Base-by-base conservation (phyloP, 192 early-diverging fungal genomes). In the Funneliformis mosseae region DNA sequence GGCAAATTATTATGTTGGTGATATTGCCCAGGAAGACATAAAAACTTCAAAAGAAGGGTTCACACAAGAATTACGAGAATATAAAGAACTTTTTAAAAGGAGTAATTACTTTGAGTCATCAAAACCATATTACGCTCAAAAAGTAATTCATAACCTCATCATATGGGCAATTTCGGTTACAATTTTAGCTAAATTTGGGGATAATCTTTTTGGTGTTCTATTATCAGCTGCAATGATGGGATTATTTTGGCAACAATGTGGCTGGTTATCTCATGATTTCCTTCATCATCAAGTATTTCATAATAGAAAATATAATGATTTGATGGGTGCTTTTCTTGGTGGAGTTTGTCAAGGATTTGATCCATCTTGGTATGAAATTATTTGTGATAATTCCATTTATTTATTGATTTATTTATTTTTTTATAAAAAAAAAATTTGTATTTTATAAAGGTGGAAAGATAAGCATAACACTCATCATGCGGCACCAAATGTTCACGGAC, bases 391-490 rank as follows among this genome's bases (percentile, higher is more conserved):
- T n/a, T n/a, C n/a, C n/a, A n/a, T n/a, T n/a, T n/a, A n/a, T n/a
- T n/a, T n/a, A n/a, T n/a, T n/a, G n/a, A n/a, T n/a, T n/a, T n/a
- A n/a, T n/a, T n/a, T n/a, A n/a, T n/a, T n/a, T n/a, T n/a, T n/a
- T n/a, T n/a, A n/a, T n/a, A n/a, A n/a, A n/a, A n/a, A n/a, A n/a
- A n/a, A n/a, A n/a, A 62, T 70, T 67, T 63, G 9, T 62, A 28
- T 27, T 59, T 55, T 68, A 28, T 9, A 33, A 60, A 88, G 87
- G 92, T 96, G 94, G 94, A 96, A 96, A 83, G 87, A 95, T 84
- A 96, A 96, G 87, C 95, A 96, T 88, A 93, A 92, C 87, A 94
- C 94, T 23, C 95, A 96, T 82, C 95, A 96, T 84, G 90, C 89
- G 7, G 88, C 89, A 9, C 92, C 95, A 79, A 96, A 96, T 81